These are phyloP conservation scores for Fusarium sp. DNA, from an alignment of 2,329 filamentous ascomycete genomes.

Conservation along the genomic window DNA sequence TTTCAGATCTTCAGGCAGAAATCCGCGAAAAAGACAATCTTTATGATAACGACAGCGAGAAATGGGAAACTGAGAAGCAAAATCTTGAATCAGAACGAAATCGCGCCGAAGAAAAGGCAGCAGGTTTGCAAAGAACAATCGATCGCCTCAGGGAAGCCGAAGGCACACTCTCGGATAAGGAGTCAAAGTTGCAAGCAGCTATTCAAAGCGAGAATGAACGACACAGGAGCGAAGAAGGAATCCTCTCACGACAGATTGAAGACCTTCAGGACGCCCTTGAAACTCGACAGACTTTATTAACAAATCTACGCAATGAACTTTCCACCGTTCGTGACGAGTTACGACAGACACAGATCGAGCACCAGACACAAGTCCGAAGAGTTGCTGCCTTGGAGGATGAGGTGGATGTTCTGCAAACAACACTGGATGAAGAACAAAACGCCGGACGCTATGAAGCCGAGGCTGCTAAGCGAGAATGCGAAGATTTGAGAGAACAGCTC, in stretches of 20 bases:
- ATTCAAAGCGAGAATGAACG: constrained; percentile 77
- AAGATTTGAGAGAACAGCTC: constrained; percentile 34
- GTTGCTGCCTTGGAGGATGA: constrained; percentile 78
- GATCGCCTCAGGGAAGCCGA: constrained; percentile 75
- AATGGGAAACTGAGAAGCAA: constrained; percentile 74
- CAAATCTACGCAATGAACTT: constrained; percentile 73
- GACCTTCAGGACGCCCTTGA: constrained; percentile 78
- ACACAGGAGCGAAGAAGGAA: constrained; percentile 76
- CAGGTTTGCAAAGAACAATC: constrained; percentile 75
- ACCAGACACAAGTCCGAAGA: constrained; percentile 71
- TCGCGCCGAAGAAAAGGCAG: constrained; percentile 73
- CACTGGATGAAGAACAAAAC: constrained; percentile 42
- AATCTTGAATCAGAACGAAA: constrained; percentile 73
- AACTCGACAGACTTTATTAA: constrained; percentile 71
- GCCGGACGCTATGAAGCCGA: constrained; percentile 52
- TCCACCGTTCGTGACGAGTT: constrained; percentile 75
- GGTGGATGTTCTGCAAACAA: constrained; percentile 74
- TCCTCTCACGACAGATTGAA: constrained; percentile 77
- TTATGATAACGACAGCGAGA: constrained; percentile 76
- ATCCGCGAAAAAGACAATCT: constrained; percentile 76
- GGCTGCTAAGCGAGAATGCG: constrained; percentile 56
- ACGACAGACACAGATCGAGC: constrained; percentile 72
- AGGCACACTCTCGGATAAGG: constrained; percentile 73
- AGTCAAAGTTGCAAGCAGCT: constrained; percentile 73
- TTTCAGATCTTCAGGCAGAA: constrained; percentile 70